Evolutionary conservation across 108 stramenopile genomes (phyloP).

Genomic region (Parietichytrium sp.): DNA sequence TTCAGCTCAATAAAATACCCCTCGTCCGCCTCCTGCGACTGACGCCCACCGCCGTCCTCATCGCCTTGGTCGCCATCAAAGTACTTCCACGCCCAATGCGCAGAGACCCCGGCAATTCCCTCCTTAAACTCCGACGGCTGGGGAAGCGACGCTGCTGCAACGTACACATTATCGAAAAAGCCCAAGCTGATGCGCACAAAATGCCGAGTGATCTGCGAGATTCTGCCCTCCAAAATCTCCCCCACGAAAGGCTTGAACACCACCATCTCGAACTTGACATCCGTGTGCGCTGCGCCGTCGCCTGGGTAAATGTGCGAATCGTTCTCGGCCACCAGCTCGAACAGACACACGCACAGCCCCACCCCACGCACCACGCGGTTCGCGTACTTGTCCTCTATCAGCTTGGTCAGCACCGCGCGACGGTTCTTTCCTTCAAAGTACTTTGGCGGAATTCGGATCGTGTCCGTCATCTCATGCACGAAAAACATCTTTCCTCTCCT

Average conservation of each 20-base stretch:
- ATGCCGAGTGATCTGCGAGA: background rate
- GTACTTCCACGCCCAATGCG: no score
- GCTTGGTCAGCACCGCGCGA: slow-evolving; percentile 1
- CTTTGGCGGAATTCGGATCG: slow-evolving; percentile 3
- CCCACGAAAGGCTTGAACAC: slow-evolving; percentile 6
- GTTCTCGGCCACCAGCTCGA: background rate
- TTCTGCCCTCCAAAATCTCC: background rate
- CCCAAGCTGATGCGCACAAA: background rate
- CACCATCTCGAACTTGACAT: slow-evolving; percentile 7
- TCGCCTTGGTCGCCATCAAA: no score
- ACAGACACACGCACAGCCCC: slow-evolving; percentile 28
- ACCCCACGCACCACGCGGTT: slow-evolving; percentile 16
- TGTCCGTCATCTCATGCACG: slow-evolving; percentile 5
- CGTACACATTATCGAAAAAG: slow-evolving; percentile 30
- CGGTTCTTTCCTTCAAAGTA: background rate
- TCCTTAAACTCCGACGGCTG: background rate
- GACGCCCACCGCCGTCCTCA: background rate
- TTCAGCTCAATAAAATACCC: background rate
- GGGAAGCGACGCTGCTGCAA: background rate
- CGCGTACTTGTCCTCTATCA: slow-evolving; percentile 27
- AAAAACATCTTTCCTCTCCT: background rate
- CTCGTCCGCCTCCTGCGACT: background rate
- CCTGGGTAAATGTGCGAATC: slow-evolving; percentile 28
- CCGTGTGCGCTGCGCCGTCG: slow-evolving; percentile 18
- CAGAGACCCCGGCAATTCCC: no score